These are phyloP conservation scores for Vanrija pseudolonga DNA, from an alignment of 1,284 basidiomycete genomes.

Conservation along the genomic window DNA sequence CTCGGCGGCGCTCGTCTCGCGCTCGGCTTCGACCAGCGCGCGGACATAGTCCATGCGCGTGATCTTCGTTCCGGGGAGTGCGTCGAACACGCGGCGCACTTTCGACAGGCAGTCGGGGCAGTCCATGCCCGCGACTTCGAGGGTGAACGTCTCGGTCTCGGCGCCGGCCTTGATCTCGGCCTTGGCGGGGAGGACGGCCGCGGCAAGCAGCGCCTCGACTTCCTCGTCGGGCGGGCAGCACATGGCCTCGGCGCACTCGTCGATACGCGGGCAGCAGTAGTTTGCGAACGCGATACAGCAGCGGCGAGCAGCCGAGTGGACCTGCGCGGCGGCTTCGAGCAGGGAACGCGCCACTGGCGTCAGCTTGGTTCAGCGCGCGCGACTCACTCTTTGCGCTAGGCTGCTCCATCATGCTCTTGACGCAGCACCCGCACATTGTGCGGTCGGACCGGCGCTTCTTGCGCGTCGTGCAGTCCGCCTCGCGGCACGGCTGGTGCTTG, in stretches of 20 bases:
- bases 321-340: background rate
- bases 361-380: background rate
- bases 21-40: conserved; percentile 14
- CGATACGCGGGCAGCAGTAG: conserved; percentile 2
- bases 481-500: background rate
- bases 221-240: conserved; percentile 1
- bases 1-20: conserved; percentile 5
- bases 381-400: background rate
- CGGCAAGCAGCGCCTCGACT: background rate
- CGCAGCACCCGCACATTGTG: conserved; percentile 8
- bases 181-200: too few relatives aligned
- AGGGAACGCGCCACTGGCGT: background rate
- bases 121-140: conserved; percentile 21
- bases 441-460: background rate
- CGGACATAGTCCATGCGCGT: conserved; percentile 13
- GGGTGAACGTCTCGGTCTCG: background rate
- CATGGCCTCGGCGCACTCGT: background rate
- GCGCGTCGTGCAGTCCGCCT: background rate
- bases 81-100: conserved; percentile 11
- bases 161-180: background rate
- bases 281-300: conserved; percentile 8
- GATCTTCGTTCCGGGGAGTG: conserved; percentile 12
- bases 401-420: conserved; percentile 2
- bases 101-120: conserved; percentile 25
- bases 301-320: background rate